phyloP scores from a whole-genome alignment of 345 rosid genomes.

The Gossypioides kirkii region DNA sequence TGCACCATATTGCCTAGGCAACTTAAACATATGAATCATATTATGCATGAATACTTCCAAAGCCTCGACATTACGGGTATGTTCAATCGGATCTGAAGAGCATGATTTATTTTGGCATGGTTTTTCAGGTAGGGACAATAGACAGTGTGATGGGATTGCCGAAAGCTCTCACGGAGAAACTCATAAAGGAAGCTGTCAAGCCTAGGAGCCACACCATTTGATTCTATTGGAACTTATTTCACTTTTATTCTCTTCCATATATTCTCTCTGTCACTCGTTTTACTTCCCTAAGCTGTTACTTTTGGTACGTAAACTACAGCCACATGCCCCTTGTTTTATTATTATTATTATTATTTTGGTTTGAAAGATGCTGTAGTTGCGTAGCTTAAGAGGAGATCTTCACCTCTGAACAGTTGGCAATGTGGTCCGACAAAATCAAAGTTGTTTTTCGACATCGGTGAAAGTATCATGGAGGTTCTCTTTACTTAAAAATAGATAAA shows the following conservation, averaged over 20 bases:
- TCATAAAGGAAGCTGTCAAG: slow-evolving; percentile 51
- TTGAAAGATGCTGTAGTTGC: no score
- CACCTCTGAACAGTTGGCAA: no score
- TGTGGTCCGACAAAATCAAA: no score
- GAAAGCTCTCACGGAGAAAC: slow-evolving; percentile 58
- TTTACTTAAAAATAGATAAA: no score
- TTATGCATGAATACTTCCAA: neutral
- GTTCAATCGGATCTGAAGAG: neutral
- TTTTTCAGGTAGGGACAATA: slow-evolving; percentile 67
- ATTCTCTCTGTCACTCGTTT: neutral
- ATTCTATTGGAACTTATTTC: neutral
- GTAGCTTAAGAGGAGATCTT: no score
- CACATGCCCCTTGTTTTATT: no score
- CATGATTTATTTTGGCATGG: slow-evolving; percentile 1
- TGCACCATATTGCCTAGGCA: neutral
- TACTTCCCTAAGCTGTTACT: neutral
- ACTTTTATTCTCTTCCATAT: neutral
- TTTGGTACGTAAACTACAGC: neutral
- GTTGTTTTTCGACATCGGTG: no score
- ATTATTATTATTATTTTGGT: no score
- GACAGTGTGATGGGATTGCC: slow-evolving; percentile 97
- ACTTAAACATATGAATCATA: neutral
- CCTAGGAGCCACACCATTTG: neutral
- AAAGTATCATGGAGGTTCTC: no score
- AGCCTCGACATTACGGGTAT: neutral